A percentile compares a stretch with the other conserved stretches of the same genome.
These are phyloP conservation scores for Moricandia arvensis DNA, from an alignment of 345 rosid species.

Conservation along the genomic window DNA sequence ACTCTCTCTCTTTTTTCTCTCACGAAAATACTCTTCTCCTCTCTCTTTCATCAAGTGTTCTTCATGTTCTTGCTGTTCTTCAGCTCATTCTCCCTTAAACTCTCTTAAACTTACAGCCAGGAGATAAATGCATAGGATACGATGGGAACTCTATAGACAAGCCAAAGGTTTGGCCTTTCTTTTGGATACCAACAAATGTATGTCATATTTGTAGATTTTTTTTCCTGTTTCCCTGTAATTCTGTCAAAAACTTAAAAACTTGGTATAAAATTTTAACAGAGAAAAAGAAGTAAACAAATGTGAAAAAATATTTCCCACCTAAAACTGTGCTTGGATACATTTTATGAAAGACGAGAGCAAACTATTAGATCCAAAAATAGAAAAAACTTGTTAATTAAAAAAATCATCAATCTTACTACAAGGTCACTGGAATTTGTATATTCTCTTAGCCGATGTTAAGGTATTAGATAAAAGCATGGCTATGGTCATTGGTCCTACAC, in stretches of 20 bases:
- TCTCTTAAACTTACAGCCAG: no score
- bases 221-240: no score
- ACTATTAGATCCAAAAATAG: neutral
- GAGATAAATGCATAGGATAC: no score
- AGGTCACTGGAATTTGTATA: neutral
- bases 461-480: neutral
- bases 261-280: no score
- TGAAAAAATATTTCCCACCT: neutral
- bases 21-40: no score
- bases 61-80: no score
- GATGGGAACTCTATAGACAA: neutral
- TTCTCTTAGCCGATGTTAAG: neutral
- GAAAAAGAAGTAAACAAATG: neutral
- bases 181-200: neutral
- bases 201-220: neutral
- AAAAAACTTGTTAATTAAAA: neutral
- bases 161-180: neutral
- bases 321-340: neutral
- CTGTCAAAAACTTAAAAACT: no score
- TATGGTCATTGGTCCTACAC: neutral
- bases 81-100: no score
- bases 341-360: neutral
- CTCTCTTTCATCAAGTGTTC: no score
- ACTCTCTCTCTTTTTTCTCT: no score
- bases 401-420: neutral